These are phyloP conservation scores for Austroboletus niveus DNA, from an alignment of 1,284 basidiomycete genomes.

Conservation along the genomic window DNA sequence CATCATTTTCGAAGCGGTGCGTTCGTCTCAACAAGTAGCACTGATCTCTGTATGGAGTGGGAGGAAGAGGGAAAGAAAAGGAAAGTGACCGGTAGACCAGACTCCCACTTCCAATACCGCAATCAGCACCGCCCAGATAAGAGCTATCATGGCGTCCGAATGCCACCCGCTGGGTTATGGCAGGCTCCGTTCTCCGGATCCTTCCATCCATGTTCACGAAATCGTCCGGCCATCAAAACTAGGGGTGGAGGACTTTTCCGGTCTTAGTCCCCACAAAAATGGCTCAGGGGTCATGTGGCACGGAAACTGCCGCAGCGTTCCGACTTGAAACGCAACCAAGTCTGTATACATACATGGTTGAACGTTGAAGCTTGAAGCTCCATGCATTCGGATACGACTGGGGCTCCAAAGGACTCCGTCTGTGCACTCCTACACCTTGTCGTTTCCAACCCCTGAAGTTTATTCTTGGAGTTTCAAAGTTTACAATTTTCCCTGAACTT, in stretches of 20 bases:
- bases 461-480: background rate
- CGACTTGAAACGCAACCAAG: no score
- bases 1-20: background rate
- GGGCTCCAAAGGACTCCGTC: no score
- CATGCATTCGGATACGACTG: no score
- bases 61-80: no score
- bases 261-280: background rate
- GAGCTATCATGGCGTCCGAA: background rate
- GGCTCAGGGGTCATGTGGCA: background rate
- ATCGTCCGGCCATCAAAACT: background rate
- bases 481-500: background rate
- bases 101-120: no score
- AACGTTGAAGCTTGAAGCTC: no score
- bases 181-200: background rate
- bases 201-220: background rate
- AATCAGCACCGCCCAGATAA: background rate
- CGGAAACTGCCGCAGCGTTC: background rate
- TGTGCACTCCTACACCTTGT: no score
- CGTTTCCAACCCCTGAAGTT: background rate
- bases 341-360: no score
- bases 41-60: no score
- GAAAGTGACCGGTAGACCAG: no score
- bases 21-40: no score
- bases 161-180: background rate
- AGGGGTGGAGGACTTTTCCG: background rate